phyloP scores from a whole-genome alignment of 495 filamentous ascomycete genomes.

The Viridothelium virens region DNA sequence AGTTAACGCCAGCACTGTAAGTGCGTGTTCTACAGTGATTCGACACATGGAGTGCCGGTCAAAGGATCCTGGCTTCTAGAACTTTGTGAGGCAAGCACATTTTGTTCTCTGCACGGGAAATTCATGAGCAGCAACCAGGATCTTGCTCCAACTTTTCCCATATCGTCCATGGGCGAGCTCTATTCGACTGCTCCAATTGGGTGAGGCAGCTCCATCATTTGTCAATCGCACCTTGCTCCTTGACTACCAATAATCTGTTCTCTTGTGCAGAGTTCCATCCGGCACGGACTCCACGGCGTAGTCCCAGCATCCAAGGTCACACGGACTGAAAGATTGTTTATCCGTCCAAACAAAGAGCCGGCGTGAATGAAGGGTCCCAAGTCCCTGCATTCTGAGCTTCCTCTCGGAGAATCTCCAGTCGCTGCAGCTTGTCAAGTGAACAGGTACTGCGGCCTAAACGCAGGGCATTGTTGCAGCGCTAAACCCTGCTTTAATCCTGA shows the following conservation, averaged over 20 bases:
- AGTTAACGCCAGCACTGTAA: neutral
- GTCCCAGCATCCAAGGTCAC: neutral
- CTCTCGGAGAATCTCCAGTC: neutral
- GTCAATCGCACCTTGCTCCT: too few relatives aligned
- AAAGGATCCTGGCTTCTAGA: too few relatives aligned
- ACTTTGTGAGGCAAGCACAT: too few relatives aligned
- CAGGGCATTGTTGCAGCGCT: slow-evolving; percentile 7
- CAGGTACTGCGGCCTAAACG: neutral
- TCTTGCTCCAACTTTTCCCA: too few relatives aligned
- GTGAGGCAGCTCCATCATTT: neutral
- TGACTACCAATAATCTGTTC: neutral
- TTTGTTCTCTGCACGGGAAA: too few relatives aligned
- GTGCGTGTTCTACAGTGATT: neutral
- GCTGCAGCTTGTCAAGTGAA: slow-evolving; percentile 10
- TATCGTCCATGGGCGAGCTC: neutral
- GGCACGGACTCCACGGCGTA: neutral
- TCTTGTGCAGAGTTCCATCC: neutral
- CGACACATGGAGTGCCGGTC: neutral
- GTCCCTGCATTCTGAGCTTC: neutral
- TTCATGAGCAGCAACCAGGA: too few relatives aligned
- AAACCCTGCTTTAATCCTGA: neutral
- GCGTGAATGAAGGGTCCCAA: neutral
- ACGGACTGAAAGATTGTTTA: slow-evolving; percentile 3
- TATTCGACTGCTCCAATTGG: neutral
- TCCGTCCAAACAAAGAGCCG: slow-evolving; percentile 6